These are phyloP conservation scores for Kwoniella shandongensis DNA, from an alignment of 768 basidiomycete species.

Conservation along the genomic window DNA sequence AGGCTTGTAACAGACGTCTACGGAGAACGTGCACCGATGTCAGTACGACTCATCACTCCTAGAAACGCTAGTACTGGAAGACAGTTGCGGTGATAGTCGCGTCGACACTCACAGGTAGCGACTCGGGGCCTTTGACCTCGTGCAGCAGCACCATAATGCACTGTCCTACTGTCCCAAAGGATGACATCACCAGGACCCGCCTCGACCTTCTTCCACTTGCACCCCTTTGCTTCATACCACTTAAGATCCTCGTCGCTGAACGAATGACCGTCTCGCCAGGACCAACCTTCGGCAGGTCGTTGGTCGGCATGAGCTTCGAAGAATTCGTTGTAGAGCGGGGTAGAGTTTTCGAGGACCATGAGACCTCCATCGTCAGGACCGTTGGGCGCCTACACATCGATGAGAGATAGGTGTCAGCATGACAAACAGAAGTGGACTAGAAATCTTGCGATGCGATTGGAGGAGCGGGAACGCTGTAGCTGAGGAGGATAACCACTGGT, in stretches of 20 bases:
- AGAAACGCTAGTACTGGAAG: neutral
- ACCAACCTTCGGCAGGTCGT: constrained; percentile 36
- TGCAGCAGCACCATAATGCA: constrained; percentile 49
- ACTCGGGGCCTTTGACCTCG: constrained; percentile 38
- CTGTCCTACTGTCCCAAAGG: constrained; percentile 43
- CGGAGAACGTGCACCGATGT: neutral
- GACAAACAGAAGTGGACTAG: too few species aligned
- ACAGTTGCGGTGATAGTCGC: neutral
- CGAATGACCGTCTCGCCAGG: constrained; percentile 27
- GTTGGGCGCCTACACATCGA: neutral
- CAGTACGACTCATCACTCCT: neutral
- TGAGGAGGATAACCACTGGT: too few species aligned
- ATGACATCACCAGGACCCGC: constrained; percentile 49
- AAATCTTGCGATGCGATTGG: too few species aligned
- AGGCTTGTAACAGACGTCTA: constrained; percentile 53
- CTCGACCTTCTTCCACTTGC: constrained; percentile 44
- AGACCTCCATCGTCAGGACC: constrained; percentile 55
- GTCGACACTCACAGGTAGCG: constrained; percentile 45
- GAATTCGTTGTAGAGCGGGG: constrained; percentile 20
- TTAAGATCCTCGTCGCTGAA: constrained; percentile 37
- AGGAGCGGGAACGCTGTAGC: too few species aligned
- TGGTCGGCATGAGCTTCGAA: constrained; percentile 35
- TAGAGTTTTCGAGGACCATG: constrained; percentile 33
- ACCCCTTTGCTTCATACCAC: constrained; percentile 48
- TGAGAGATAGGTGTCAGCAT: neutral